Evolutionary conservation across 2,329 filamentous ascomycete genomes (phyloP).

Genomic region (Bimuria novae-zelandiae): DNA sequence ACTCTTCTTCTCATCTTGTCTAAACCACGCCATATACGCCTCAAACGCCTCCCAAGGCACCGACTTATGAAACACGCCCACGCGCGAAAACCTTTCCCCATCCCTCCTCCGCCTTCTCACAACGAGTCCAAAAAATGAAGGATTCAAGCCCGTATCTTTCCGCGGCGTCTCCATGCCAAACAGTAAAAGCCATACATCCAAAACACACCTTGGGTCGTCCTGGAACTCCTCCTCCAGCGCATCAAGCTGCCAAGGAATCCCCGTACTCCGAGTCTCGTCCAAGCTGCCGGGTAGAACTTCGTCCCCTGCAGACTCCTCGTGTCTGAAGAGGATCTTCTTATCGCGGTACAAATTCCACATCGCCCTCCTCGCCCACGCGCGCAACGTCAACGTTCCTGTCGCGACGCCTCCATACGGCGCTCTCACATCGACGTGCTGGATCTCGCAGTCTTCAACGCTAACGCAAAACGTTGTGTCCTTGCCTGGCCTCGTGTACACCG

Average conservation of each 20-base stretch:
- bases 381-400: background rate
- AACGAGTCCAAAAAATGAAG: background rate
- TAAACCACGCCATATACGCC: background rate
- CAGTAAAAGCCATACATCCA: background rate
- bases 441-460: background rate
- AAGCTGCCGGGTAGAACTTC: background rate
- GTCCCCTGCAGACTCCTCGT: background rate
- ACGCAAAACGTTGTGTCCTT: background rate
- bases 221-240: slow-evolving; percentile 2
- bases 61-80: background rate
- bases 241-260: background rate
- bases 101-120: background rate
- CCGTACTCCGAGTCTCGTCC: background rate
- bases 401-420: background rate
- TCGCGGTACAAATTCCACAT: background rate
- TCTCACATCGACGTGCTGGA: background rate
- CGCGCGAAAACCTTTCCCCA: background rate
- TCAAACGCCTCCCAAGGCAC: background rate
- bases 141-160: background rate
- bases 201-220: background rate
- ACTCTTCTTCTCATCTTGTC: background rate
- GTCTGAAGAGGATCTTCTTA: background rate
- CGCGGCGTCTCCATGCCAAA: background rate
- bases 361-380: background rate
- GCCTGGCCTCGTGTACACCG: background rate